A percentile compares a stretch with the other conserved stretches of the same genome.
Evolutionary conservation across 2,329 filamentous ascomycete genomes (phyloP).

Genomic region (Lasiodiplodia theobromae): DNA sequence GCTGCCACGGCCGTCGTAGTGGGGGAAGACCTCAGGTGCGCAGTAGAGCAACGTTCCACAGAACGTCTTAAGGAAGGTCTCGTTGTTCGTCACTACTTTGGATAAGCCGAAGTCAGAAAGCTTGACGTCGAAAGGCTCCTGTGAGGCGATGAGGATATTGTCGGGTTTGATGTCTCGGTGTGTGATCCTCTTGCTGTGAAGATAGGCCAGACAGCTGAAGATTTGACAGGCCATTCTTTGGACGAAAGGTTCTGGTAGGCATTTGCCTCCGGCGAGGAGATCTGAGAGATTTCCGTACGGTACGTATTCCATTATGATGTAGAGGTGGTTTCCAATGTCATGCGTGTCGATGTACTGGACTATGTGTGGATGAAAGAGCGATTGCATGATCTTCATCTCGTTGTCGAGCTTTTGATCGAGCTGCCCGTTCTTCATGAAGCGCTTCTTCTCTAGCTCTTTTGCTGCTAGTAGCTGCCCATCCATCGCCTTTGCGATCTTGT

Average conservation of each 20-base stretch:
- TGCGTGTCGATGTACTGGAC: constrained; percentile 90
- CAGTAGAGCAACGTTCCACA: constrained; percentile 96
- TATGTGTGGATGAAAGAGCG: constrained; percentile 84
- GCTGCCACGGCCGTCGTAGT: constrained; percentile 72
- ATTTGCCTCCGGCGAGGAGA: constrained; percentile 67
- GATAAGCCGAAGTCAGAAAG: constrained; percentile 96
- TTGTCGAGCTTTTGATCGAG: constrained; percentile 93
- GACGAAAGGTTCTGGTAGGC: constrained; percentile 72
- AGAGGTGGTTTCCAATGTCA: constrained; percentile 79
- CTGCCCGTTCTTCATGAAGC: constrained; percentile 90
- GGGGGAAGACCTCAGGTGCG: constrained; percentile 93
- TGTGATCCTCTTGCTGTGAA: constrained; percentile 88
- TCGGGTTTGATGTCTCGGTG: constrained; percentile 99
- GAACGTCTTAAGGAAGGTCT: constrained; percentile 94
- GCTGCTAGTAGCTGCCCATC: constrained; percentile 86
- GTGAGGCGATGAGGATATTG: constrained; percentile 85
- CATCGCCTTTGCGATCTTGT: constrained; percentile 85
- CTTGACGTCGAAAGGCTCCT: constrained; percentile 81
- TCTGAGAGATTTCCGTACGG: constrained; percentile 82
- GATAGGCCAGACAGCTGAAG: constrained; percentile 80
- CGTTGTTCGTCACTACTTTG: constrained; percentile 87
- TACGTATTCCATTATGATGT: constrained; percentile 98
- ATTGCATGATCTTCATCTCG: constrained; percentile 95
- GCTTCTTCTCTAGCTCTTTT: constrained; percentile 92
- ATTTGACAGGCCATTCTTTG: constrained; percentile 78